A percentile compares a stretch with the other conserved stretches of the same genome.
Conservation (phyloP, 1,139 yeast species). For the Hemisphaericaspora xylofermentans region DNA sequence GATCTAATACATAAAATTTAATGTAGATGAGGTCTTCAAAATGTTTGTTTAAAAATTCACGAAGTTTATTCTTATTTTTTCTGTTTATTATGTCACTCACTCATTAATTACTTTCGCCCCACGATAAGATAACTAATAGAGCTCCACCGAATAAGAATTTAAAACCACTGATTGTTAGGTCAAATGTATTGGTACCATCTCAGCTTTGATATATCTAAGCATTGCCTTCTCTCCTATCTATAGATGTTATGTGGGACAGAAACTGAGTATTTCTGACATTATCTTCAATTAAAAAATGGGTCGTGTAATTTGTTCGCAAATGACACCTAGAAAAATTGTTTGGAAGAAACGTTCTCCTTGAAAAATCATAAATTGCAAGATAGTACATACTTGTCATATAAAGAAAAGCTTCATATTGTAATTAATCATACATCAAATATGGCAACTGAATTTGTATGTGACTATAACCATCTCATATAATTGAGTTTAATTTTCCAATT, state of each 20-base stretch:
- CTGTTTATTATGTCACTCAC: too few relatives aligned
- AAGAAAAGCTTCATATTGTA: background rate
- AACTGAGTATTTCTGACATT: background rate
- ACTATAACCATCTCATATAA: background rate
- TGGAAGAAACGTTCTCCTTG: background rate
- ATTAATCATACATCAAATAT: background rate
- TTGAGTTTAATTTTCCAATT: background rate
- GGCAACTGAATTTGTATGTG: constrained; percentile 12
- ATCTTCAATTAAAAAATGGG: background rate
- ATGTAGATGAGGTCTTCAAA: background rate
- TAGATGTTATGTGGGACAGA: background rate
- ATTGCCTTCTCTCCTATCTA: too few relatives aligned
- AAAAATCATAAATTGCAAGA: too few relatives aligned
- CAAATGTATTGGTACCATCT: too few relatives aligned
- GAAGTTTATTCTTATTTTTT: too few relatives aligned
- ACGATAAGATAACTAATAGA: too few relatives aligned
- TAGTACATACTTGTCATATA: too few relatives aligned
- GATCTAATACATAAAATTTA: background rate
- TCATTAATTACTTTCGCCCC: too few relatives aligned
- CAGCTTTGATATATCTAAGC: too few relatives aligned
- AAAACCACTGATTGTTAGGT: too few relatives aligned
- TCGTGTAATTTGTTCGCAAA: background rate
- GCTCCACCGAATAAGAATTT: too few relatives aligned
- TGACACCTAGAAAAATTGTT: background rate
- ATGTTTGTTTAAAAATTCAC: too few relatives aligned